These are phyloP conservation scores for Rhododendron griersonianum DNA, from an alignment of 148 eudicot species.

Conservation along the genomic window DNA sequence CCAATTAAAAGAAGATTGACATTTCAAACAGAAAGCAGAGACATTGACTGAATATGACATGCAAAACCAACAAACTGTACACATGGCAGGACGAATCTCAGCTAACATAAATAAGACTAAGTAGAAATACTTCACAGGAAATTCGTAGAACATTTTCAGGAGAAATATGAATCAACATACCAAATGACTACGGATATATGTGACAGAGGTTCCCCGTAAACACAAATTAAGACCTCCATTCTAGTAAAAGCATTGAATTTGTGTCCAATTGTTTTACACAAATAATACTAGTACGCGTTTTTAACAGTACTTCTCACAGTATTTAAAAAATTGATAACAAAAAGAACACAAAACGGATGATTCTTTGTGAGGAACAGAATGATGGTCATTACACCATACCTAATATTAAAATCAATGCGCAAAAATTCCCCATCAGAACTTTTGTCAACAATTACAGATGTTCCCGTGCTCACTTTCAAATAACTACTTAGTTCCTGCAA, in stretches of 20 bases:
- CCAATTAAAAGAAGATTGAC: neutral
- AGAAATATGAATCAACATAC: neutral
- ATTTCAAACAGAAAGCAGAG: neutral
- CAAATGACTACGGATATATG: neutral
- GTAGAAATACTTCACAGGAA: neutral
- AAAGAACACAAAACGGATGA: neutral
- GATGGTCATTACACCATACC: conserved; percentile 28
- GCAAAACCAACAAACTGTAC: neutral
- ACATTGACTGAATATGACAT: neutral
- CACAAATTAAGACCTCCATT: neutral
- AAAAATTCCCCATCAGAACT: conserved; percentile 83
- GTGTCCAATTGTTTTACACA: neutral
- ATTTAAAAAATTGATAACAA: neutral
- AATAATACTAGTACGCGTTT: neutral
- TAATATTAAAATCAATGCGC: conserved; percentile 81
- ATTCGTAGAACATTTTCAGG: neutral
- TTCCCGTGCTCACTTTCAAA: conserved; percentile 65
- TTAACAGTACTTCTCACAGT: neutral
- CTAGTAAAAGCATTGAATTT: neutral
- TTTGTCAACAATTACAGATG: conserved; percentile 77
- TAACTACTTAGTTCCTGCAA: conserved; percentile 80
- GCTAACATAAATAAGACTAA: neutral
- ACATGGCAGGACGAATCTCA: neutral
- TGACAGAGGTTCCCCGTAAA: neutral
- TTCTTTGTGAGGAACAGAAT: neutral